A percentile compares a stretch with the other conserved stretches of the same genome.
Evolutionary conservation across 768 basidiomycete species (phyloP).

Genomic region (Pluteus cervinus): DNA sequence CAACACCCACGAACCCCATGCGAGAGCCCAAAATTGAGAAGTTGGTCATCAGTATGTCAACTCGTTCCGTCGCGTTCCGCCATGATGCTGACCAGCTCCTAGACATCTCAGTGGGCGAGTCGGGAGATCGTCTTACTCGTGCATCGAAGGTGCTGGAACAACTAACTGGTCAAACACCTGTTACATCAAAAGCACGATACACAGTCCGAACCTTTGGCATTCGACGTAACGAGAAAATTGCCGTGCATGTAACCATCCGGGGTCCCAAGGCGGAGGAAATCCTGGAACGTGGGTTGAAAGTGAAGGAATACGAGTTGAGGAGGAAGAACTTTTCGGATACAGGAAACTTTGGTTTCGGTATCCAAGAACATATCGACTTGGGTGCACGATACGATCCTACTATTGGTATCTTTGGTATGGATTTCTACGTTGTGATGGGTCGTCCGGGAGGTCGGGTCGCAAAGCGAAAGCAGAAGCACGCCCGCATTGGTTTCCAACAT

Average conservation of each 20-base stretch:
- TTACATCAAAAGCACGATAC: conserved; percentile 99
- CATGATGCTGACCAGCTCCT: conserved; percentile 9
- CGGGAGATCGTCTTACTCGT: conserved; percentile 97
- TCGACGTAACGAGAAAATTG: conserved; percentile 99
- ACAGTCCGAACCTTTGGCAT: conserved; percentile 99
- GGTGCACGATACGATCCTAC: conserved; percentile 97
- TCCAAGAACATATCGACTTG: conserved; percentile 98
- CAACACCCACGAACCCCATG: conserved; percentile 88
- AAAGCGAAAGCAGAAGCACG: conserved; percentile 83
- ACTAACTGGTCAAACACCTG: conserved; percentile 98
- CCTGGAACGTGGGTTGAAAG: conserved; percentile 97
- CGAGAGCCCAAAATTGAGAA: conserved; percentile 97
- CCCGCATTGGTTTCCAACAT: conserved; percentile 83
- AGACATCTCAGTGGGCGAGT: conserved; percentile 99
- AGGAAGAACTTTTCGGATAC: conserved; percentile 98
- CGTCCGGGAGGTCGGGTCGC: conserved; percentile 91
- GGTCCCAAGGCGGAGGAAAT: conserved; percentile 99
- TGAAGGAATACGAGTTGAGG: conserved; percentile 99
- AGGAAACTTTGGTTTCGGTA: conserved; percentile 99
- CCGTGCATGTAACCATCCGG: conserved; percentile 96
- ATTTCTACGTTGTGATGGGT: conserved; percentile 98
- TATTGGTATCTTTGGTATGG: conserved; percentile 99
- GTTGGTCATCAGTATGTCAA: conserved; percentile 93
- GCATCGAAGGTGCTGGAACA: conserved; percentile 99
- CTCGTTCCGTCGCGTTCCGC: conserved; percentile 5